Conservation (phyloP, 2,329 filamentous ascomycete genomes). For the Fusarium coffeatum region DNA sequence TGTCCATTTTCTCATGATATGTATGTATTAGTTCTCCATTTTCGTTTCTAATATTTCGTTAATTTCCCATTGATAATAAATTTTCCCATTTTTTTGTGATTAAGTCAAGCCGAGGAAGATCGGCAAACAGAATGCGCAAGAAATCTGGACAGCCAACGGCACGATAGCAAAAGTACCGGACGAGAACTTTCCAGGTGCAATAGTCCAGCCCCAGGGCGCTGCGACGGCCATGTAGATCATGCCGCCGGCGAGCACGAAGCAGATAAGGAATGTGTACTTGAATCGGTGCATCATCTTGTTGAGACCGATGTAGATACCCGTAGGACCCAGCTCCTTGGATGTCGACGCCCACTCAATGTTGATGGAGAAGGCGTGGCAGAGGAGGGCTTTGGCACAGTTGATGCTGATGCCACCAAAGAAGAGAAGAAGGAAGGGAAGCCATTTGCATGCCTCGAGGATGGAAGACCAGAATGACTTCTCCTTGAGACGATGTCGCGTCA, state of each 20-base stretch:
- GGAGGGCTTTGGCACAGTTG: constrained; percentile 46
- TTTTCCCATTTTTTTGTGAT: not conserved
- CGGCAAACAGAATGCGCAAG: constrained; percentile 41
- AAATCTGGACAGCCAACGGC: constrained; percentile 43
- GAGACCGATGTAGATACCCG: constrained; percentile 49
- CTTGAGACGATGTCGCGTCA: constrained; percentile 45
- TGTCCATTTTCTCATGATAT: not conserved
- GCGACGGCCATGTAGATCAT: constrained; percentile 46
- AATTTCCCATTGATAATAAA: not conserved
- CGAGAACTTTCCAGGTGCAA: constrained; percentile 41
- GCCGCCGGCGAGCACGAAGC: constrained; percentile 37
- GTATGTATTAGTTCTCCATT: not conserved
- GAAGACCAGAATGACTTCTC: constrained; percentile 45
- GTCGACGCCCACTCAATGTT: constrained; percentile 49
- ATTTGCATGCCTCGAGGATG: constrained; percentile 43
- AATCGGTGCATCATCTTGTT: constrained; percentile 60
- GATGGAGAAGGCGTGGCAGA: constrained; percentile 45
- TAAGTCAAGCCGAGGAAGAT: constrained; percentile 45
- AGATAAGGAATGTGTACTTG: constrained; percentile 51
- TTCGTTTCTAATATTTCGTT: not conserved
- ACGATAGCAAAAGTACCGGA: constrained; percentile 45
- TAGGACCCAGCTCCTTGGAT: constrained; percentile 46
- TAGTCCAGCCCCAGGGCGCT: constrained; percentile 45
- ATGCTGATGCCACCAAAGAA: constrained; percentile 49
- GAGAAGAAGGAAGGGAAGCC: constrained; percentile 46